Percentiles rank a stretch among this genome's conserved stretches.
phyloP scores from a whole-genome alignment of 2,329 filamentous ascomycete species.

The Lasiodiplodia sp. region DNA sequence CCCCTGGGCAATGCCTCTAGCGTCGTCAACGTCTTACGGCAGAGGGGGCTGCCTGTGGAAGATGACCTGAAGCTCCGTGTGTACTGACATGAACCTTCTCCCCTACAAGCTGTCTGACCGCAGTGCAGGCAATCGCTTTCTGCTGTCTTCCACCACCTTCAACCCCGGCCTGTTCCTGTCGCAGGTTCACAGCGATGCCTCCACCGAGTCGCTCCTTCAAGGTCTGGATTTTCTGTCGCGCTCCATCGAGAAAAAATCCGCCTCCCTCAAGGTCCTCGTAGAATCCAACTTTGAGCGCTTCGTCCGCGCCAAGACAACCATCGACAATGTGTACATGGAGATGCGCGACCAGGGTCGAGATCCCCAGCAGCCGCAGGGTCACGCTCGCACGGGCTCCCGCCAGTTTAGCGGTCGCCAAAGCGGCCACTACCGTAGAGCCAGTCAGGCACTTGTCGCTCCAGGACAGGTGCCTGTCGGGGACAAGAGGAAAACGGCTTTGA shows the following conservation, averaged over 20 bases:
- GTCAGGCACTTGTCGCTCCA: constrained; percentile 42
- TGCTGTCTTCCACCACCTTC: constrained; percentile 95
- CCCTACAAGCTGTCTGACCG: neutral
- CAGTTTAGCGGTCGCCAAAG: constrained; percentile 51
- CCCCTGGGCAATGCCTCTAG: constrained; percentile 88
- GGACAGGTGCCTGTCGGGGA: constrained; percentile 51
- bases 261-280: constrained; percentile 92
- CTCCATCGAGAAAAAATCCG: constrained; percentile 97
- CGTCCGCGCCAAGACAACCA: constrained; percentile 94
- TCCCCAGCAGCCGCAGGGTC: constrained; percentile 41
- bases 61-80: constrained; percentile 80
- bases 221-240: constrained; percentile 86
- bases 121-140: constrained; percentile 81
- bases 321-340: constrained; percentile 98
- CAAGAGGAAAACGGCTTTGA: constrained; percentile 85
- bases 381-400: constrained; percentile 64
- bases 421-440: constrained; percentile 61
- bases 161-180: constrained; percentile 91
- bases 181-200: constrained; percentile 85
- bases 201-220: constrained; percentile 78
- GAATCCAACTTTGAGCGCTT: constrained; percentile 99
- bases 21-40: constrained; percentile 80
- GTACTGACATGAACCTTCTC: constrained; percentile 42
- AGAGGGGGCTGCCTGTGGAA: constrained; percentile 79
- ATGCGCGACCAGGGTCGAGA: constrained; percentile 79